These are phyloP conservation scores for Wickerhamiella siamensis DNA, from an alignment of 805 yeast genomes.

Conservation along the genomic window DNA sequence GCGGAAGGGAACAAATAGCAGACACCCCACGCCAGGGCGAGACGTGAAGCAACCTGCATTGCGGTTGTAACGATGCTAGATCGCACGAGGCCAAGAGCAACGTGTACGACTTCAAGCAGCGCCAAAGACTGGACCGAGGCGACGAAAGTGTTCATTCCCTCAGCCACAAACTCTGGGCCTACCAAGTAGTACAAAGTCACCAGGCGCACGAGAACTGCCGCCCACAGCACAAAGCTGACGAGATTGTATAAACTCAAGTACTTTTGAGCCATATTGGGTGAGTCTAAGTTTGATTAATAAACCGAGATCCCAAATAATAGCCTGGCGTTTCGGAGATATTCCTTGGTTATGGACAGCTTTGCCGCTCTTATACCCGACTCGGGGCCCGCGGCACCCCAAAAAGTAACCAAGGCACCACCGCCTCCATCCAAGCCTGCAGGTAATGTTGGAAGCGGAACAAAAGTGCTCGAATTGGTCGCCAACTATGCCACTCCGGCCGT, in stretches of 20 bases:
- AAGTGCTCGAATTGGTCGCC: background rate
- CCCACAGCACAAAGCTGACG: constrained; percentile 42
- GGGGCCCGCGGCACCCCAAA: background rate
- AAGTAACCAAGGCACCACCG: background rate
- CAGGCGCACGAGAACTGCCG: constrained; percentile 34
- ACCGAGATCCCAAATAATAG: too few species aligned
- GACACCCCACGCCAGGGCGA: constrained; percentile 71
- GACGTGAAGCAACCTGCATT: constrained; percentile 77
- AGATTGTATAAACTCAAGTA: constrained; percentile 38
- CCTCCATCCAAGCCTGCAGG: background rate
- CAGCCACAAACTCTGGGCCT: constrained; percentile 57
- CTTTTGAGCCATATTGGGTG: background rate
- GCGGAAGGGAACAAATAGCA: constrained; percentile 62
- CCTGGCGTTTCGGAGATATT: too few species aligned
- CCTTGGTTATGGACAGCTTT: background rate
- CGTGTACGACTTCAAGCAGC: constrained; percentile 62
- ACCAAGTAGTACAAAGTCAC: constrained; percentile 27
- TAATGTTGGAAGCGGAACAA: background rate
- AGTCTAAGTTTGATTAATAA: background rate
- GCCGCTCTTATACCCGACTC: background rate
- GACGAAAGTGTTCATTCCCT: constrained; percentile 41
- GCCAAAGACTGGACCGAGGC: constrained; percentile 68
- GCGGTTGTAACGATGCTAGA: constrained; percentile 74
- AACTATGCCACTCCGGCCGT: background rate
- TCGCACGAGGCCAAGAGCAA: constrained; percentile 64